Percentiles rank a stretch among this genome's conserved stretches.
phyloP scores from a whole-genome alignment of 768 basidiomycete species.

The Astraeus odoratus region DNA sequence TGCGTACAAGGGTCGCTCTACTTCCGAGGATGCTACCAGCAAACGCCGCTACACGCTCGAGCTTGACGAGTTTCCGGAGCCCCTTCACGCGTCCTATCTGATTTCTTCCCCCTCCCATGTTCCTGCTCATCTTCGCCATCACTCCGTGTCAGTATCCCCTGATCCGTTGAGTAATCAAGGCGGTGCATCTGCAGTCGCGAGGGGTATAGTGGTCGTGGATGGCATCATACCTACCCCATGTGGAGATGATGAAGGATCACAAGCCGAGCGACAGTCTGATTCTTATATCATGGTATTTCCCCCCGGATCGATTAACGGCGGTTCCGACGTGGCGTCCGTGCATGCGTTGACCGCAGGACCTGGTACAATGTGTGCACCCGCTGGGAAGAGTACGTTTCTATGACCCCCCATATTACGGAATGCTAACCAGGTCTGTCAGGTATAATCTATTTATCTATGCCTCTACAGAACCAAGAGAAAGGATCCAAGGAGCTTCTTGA shows the following conservation, averaged over 20 bases:
- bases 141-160: constrained; percentile 13
- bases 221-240: constrained; percentile 19
- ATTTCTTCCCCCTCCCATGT: constrained; percentile 40
- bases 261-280: constrained; percentile 34
- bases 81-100: constrained; percentile 47
- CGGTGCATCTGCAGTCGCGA: constrained; percentile 28
- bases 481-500: constrained; percentile 37
- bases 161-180: neutral
- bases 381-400: constrained; percentile 51
- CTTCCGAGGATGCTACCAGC: constrained; percentile 8
- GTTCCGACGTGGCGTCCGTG: constrained; percentile 44
- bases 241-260: constrained; percentile 13
- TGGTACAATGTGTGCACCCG: constrained; percentile 66
- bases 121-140: constrained; percentile 21
- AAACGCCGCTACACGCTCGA: constrained; percentile 34
- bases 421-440: constrained; percentile 30
- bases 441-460: constrained; percentile 53
- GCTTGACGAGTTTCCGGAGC: constrained; percentile 57
- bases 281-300: constrained; percentile 71
- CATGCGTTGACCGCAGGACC: constrained; percentile 66
- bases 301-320: constrained; percentile 46
- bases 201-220: constrained; percentile 47
- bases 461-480: constrained; percentile 25
- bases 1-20: constrained; percentile 17
- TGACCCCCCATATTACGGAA: neutral